These are phyloP conservation scores for Eleusine indica DNA, from an alignment of 176 grass and related monocot genomes.

Conservation along the genomic window DNA sequence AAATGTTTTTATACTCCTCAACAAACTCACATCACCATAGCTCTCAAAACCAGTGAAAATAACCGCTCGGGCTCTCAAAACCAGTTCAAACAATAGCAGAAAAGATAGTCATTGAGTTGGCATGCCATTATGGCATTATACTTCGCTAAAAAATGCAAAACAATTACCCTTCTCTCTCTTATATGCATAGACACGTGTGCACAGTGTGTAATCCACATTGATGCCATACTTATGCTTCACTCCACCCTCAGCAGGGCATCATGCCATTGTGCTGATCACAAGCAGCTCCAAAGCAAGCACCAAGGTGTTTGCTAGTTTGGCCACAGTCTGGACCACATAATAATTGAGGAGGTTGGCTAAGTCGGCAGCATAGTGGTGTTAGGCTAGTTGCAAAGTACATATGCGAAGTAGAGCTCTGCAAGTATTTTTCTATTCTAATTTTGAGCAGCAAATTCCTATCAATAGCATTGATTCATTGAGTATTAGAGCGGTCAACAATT, in stretches of 20 bases:
- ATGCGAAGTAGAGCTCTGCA: not conserved
- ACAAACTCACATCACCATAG: not conserved
- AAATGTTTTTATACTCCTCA: slow-evolving; percentile 7
- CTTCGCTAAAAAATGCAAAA: not conserved
- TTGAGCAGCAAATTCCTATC: not conserved
- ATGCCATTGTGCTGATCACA: not conserved
- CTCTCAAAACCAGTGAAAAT: not conserved
- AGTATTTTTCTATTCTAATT: not conserved
- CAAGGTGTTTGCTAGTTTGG: not conserved
- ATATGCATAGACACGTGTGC: not conserved
- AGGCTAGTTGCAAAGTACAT: not conserved
- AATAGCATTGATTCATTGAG: not conserved
- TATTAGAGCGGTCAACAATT: not conserved
- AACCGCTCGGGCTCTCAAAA: not conserved
- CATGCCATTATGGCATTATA: not conserved
- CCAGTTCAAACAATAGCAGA: not conserved
- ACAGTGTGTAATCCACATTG: not conserved
- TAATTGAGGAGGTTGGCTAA: slow-evolving; percentile 4
- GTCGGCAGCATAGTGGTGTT: not conserved
- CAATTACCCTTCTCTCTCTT: not conserved
- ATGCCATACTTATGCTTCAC: not conserved
- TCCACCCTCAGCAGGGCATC: not conserved
- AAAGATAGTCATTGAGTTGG: not conserved
- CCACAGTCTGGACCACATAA: not conserved
- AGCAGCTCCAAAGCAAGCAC: not conserved